These are phyloP conservation scores for Alternaria gaisen DNA, from an alignment of 2,329 filamentous ascomycete genomes.

Conservation along the genomic window DNA sequence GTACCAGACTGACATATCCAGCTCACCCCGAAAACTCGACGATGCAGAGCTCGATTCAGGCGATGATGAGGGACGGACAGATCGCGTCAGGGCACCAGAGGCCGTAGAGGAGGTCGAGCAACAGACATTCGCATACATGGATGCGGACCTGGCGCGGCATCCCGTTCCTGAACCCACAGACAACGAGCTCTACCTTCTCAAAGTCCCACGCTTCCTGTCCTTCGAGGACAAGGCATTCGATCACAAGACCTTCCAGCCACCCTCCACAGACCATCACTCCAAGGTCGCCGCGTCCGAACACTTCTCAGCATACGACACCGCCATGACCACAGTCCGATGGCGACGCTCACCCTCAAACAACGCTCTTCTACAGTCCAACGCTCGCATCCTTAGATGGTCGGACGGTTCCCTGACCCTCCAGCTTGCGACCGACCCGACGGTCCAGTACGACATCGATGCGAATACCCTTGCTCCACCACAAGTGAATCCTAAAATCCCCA, in stretches of 20 bases:
- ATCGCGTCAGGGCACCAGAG: slow-evolving; percentile 61
- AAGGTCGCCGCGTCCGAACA: slow-evolving; percentile 55
- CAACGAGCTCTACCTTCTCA: slow-evolving; percentile 75
- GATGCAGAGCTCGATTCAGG: slow-evolving; percentile 71
- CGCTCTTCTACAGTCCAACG: slow-evolving; percentile 75
- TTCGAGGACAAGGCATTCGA: slow-evolving; percentile 74
- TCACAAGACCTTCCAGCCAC: slow-evolving; percentile 71
- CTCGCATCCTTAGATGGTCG: slow-evolving; percentile 78
- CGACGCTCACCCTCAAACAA: slow-evolving; percentile 72
- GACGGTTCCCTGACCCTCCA: slow-evolving; percentile 80
- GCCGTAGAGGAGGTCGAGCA: slow-evolving; percentile 62
- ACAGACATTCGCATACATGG: slow-evolving; percentile 67
- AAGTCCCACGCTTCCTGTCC: slow-evolving; percentile 76
- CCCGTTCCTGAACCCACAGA: slow-evolving; percentile 75
- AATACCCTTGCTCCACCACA: slow-evolving; percentile 73
- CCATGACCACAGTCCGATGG: slow-evolving; percentile 74
- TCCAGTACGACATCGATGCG: slow-evolving; percentile 77
- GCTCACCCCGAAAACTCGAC: slow-evolving; percentile 61
- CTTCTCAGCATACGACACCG: slow-evolving; percentile 69
- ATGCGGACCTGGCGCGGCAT: slow-evolving; percentile 73
- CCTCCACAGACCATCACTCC: slow-evolving; percentile 65
- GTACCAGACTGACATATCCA: slow-evolving; percentile 31
- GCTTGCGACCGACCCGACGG: slow-evolving; percentile 71
- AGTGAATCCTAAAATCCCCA: slow-evolving; percentile 58
- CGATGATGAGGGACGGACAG: slow-evolving; percentile 69